A percentile compares a stretch with the other conserved stretches of the same genome.
These are phyloP conservation scores for Pulveroboletus sp. DNA, from an alignment of 768 basidiomycete species.

Conservation along the genomic window DNA sequence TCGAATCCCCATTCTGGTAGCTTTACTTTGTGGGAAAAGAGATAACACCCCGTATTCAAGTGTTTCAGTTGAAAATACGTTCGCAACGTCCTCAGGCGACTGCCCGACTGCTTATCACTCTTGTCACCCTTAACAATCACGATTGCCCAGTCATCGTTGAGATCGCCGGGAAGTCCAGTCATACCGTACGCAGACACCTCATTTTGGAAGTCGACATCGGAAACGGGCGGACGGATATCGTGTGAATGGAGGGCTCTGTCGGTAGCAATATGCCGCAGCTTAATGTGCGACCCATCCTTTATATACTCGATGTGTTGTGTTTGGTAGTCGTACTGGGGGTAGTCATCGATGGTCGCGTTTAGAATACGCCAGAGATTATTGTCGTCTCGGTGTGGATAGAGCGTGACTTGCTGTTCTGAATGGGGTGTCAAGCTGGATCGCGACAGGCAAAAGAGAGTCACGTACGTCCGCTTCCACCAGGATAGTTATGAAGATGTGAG, in stretches of 20 bases:
- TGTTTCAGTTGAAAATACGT: conserved; percentile 84
- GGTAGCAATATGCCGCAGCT: conserved; percentile 74
- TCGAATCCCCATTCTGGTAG: conserved; percentile 97
- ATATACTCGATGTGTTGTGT: conserved; percentile 58
- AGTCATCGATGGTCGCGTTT: conserved; percentile 57
- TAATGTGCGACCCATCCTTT: conserved; percentile 63
- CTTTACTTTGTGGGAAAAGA: conserved; percentile 98
- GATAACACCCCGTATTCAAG: conserved; percentile 84
- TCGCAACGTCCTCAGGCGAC: conserved; percentile 72
- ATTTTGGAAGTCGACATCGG: conserved; percentile 98
- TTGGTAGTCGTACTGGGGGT: conserved; percentile 45
- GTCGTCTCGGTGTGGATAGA: conserved; percentile 98
- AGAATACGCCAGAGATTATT: conserved; percentile 91
- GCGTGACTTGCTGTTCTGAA: conserved; percentile 94
- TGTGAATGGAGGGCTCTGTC: conserved; percentile 91
- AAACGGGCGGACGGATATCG: conserved; percentile 89
- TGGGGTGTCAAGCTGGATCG: background rate
- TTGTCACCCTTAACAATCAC: conserved; percentile 73
- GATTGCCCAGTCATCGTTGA: conserved; percentile 90
- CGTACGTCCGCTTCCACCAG: conserved; percentile 85
- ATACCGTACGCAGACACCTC: conserved; percentile 95
- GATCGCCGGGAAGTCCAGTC: conserved; percentile 78
- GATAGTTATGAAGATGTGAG: conserved; percentile 88
- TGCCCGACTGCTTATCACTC: conserved; percentile 60
- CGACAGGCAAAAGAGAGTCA: conserved; percentile 3